Evolutionary conservation across 768 basidiomycete genomes (phyloP), one percentile per base, ranked within the genome.

Genomic region (Piloderma croceum): DNA sequence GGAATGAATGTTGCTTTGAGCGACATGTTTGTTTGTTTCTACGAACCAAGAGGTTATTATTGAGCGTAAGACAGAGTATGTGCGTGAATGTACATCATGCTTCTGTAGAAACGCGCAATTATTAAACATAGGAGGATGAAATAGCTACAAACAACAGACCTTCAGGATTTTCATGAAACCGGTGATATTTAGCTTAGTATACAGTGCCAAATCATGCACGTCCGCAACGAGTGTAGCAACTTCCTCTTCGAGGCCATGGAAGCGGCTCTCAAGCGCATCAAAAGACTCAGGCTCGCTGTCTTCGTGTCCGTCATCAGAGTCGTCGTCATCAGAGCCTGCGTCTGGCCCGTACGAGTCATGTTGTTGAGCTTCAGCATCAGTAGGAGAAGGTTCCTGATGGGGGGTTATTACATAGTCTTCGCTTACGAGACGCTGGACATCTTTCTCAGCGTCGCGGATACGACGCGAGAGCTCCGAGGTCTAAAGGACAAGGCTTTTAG

Each of bases 111-210:
- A 21, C 12, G 3, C 13, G 31, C 22, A 33, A 13, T 40, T 21
- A 10, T 39, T 32, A 50, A 46, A 36, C 34, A 24, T 34, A 41
- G 31, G 29, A 5, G 31, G 31, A 35, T 35, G 31, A 13, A 22
- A 36, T 22, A 12, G 22, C 6, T n/a, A n/a, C 17, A 19, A 34
- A 23, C 41, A 10, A 60, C 61, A 34, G 44, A 84, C 87, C 76
- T 98, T 97, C 46, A 97, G 70, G 46, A 97, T 97, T 67, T 99
- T 99, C 74, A 97, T 86, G 60, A 99, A 99, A 7, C 96, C 96
- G 1, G 96, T 97, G 54, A 97, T 92, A 60, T 98, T 98, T 40
- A 98, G 77, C 59, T 98, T 98, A 3, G 94, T 93, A 59, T 93
- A 87, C 22, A 97, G 69, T 1, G 92, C 91, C 29, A 93, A 73